Conservation (phyloP, 768 basidiomycete genomes). For the Coprinellus micaceus region DNA sequence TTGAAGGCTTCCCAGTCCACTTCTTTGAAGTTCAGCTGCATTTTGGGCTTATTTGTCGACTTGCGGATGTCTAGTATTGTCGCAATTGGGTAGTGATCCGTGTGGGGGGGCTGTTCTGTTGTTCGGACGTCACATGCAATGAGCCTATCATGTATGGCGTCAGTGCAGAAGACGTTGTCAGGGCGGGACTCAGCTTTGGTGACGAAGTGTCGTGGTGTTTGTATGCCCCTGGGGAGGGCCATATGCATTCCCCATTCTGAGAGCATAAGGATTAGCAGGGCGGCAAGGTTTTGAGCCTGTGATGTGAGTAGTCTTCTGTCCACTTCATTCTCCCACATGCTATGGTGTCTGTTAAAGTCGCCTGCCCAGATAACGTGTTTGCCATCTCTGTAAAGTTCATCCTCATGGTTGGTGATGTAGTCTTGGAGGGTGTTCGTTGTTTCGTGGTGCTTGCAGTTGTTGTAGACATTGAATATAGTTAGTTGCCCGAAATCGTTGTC, state of each 20-base stretch:
- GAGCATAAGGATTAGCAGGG: conserved; percentile 26
- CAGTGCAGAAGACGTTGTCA: conserved; percentile 41
- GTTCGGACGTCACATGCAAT: conserved; percentile 25
- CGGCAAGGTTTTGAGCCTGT: conserved; percentile 15
- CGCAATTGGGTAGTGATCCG: conserved; percentile 42
- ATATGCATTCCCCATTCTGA: conserved; percentile 27
- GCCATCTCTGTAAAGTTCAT: neutral
- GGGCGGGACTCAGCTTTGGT: conserved; percentile 33
- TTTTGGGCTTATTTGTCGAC: neutral
- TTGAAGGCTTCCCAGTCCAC: conserved; percentile 18
- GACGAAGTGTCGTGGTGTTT: conserved; percentile 26
- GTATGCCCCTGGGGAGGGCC: conserved; percentile 28
- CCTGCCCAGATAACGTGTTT: conserved; percentile 28
- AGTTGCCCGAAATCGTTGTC: neutral
- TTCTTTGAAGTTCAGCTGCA: conserved; percentile 15
- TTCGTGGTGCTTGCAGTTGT: conserved; percentile 7
- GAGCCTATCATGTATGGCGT: conserved; percentile 11
- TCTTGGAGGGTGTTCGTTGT: neutral
- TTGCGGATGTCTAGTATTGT: conserved; percentile 23
- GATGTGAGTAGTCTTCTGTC: conserved; percentile 33
- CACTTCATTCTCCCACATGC: conserved; percentile 32
- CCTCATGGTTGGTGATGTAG: neutral
- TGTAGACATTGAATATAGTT: conserved; percentile 21
- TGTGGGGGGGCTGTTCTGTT: conserved; percentile 13
- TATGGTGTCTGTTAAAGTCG: conserved; percentile 41